These are phyloP conservation scores for Rhodotorula sphaerocarpa DNA, from an alignment of 768 basidiomycete species.

Conservation along the genomic window DNA sequence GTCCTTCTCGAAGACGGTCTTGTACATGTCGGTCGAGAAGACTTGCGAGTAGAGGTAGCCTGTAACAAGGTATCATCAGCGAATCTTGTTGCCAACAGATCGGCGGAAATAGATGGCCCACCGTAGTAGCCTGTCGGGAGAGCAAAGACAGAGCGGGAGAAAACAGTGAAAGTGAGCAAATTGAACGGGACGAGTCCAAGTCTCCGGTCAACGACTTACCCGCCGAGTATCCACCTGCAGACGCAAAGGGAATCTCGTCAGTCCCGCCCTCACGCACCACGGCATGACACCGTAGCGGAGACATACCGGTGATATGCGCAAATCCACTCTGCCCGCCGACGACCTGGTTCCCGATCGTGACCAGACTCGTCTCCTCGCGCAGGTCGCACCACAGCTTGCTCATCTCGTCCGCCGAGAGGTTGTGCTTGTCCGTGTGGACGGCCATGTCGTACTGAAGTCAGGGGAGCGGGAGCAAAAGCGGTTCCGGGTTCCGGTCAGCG, in stretches of 20 bases:
- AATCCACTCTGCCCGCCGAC: constrained; percentile 67
- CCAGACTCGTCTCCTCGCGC: constrained; percentile 47
- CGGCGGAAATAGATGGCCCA: too few relatives aligned
- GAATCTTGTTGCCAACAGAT: not conserved
- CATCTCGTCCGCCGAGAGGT: constrained; percentile 57
- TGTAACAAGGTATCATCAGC: not conserved
- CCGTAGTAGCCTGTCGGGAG: not conserved
- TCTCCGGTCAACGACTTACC: too few relatives aligned
- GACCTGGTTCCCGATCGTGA: constrained; percentile 50
- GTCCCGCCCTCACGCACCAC: constrained; percentile 35
- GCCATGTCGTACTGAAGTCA: constrained; percentile 22
- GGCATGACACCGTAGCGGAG: not conserved
- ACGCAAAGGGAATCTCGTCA: too few relatives aligned
- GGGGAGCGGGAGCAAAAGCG: too few relatives aligned
- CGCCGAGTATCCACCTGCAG: constrained; percentile 40
- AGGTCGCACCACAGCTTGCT: constrained; percentile 71
- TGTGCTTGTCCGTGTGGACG: constrained; percentile 20
- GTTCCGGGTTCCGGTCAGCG: too few relatives aligned
- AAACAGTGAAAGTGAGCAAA: too few relatives aligned
- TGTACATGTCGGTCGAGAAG: constrained; percentile 52
- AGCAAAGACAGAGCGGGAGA: too few relatives aligned
- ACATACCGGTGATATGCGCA: constrained; percentile 54
- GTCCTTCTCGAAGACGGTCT: constrained; percentile 70
- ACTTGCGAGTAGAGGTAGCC: constrained; percentile 62
- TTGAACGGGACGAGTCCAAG: not conserved